Evolutionary conservation across 2,329 filamentous ascomycete species (phyloP), one percentile per base, ranked within the genome.

Genomic region (Cercospora sesami): DNA sequence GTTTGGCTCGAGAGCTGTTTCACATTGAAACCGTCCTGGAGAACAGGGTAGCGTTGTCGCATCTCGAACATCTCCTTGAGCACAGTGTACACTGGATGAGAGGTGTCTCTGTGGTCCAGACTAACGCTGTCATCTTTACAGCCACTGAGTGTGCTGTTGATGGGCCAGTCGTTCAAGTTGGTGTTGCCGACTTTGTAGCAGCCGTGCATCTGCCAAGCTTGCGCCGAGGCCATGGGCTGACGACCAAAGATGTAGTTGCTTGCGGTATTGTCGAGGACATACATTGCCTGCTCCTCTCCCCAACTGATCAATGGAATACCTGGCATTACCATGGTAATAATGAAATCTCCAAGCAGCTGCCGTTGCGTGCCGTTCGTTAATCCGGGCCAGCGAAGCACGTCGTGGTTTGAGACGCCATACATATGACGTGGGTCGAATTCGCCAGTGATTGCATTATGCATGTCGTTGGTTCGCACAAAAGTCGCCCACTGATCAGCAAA

Each of bases 201-300:
- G 5, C 88, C 88, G 72, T 90, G 88, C 39, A 83, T 82, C 72
- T 88, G 86, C 88, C 88, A 90, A 2, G 87, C 88, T 2, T 84
- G 84, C 2, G 86, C 82, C 2, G 86, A 83, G 8, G 85, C 84
- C 84, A 90, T 89, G 1, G 88, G 79, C 74, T 87, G 86, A 72
- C 88, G 85, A 21, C 88, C 88, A 74, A 87, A 90, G 51, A 90
- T 83, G 73, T 90, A 90, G 73, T 90, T 89, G 66, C 80, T 79
- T 4, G 87, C 87, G 0, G 87, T 89, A 67, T 86, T 89, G 74
- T 90, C 88, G 2, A 90, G 78, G 0, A 89, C 79, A 72, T 90
- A 90, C 69, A 87, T 87, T 0, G 84, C 85, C 77, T 90, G 88
- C 73, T 90, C 88, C 74, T 90, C 88, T 18, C 88, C 88, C 85